These are phyloP conservation scores for Lactarius psammicola DNA, from an alignment of 768 basidiomycete species.

Conservation along the genomic window DNA sequence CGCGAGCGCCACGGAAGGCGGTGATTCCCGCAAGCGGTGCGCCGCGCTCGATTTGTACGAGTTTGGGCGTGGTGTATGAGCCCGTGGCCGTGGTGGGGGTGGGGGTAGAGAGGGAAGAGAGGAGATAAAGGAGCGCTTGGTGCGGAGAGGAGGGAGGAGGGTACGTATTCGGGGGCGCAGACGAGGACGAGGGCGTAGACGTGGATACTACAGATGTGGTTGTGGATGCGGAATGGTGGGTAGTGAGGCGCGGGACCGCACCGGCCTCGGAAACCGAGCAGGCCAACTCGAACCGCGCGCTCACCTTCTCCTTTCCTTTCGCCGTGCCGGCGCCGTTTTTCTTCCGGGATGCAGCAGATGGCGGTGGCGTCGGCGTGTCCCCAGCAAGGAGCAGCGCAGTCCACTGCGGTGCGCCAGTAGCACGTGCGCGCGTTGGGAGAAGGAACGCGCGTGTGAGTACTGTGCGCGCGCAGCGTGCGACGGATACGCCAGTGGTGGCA, in stretches of 20 bases:
- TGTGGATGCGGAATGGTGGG: slow-evolving; percentile 40
- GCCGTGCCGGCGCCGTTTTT: not conserved
- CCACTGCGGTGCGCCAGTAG: slow-evolving; percentile 58
- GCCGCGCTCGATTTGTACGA: slow-evolving; percentile 16
- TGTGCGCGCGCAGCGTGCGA: slow-evolving; percentile 48
- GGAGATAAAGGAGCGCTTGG: slow-evolving; percentile 14
- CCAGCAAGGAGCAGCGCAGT: slow-evolving; percentile 61
- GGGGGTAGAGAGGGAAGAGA: slow-evolving; percentile 2
- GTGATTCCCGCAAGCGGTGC: slow-evolving; percentile 58
- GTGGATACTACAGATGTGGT: no score
- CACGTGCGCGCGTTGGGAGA: slow-evolving; percentile 71
- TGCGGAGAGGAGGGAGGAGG: slow-evolving; percentile 29
- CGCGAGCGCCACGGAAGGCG: slow-evolving; percentile 69
- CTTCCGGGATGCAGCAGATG: slow-evolving; percentile 35
- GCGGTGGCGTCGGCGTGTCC: slow-evolving; percentile 42
- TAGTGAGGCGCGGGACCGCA: slow-evolving; percentile 38
- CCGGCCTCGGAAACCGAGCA: slow-evolving; percentile 31
- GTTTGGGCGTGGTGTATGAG: no score
- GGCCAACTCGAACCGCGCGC: slow-evolving; percentile 26
- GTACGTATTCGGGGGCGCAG: slow-evolving; percentile 30
- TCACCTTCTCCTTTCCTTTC: slow-evolving; percentile 29
- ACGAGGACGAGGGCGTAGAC: slow-evolving; percentile 40
- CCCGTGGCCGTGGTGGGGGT: not conserved
- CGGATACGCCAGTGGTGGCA: slow-evolving; percentile 47
- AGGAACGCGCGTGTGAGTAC: slow-evolving; percentile 61